A percentile compares a stretch with the other conserved stretches of the same genome.
Evolutionary conservation across 192 early-diverging fungal genomes (phyloP).

Genomic region (Kickxella alabastrina): DNA sequence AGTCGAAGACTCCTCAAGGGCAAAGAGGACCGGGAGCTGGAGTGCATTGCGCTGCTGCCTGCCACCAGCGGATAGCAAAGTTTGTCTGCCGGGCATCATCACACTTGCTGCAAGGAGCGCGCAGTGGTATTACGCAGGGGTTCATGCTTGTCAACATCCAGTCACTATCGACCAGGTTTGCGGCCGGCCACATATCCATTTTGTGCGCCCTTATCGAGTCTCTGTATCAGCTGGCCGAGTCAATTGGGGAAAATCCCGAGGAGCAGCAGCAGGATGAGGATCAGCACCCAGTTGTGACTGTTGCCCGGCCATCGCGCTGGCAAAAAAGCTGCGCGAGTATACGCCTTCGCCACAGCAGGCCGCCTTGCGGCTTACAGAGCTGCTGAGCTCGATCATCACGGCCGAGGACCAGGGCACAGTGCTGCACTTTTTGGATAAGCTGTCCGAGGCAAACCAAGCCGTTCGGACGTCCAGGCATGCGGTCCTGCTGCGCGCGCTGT

Average conservation of each 20-base stretch:
- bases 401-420: constrained; percentile 40
- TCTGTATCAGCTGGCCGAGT: constrained; percentile 33
- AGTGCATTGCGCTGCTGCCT: constrained; percentile 34
- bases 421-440: constrained; percentile 41
- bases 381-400: constrained; percentile 40
- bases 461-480: constrained; percentile 21
- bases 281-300: neutral
- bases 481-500: constrained; percentile 34
- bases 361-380: constrained; percentile 27
- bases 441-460: constrained; percentile 34
- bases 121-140: constrained; percentile 38
- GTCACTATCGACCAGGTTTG: constrained; percentile 28
- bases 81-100: constrained; percentile 47
- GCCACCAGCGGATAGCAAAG: constrained; percentile 51
- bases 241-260: neutral
- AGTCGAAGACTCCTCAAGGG: constrained; percentile 6
- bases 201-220: constrained; percentile 50
- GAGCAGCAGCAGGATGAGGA: neutral
- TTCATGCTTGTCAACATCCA: constrained; percentile 51
- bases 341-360: constrained; percentile 17
- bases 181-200: constrained; percentile 29
- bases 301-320: constrained; percentile 29
- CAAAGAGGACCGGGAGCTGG: constrained; percentile 35
- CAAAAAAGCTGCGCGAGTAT: constrained; percentile 28
- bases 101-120: constrained; percentile 47